These are phyloP conservation scores for Corniculantispora saksenae DNA, from an alignment of 2,329 filamentous ascomycete species.

Conservation along the genomic window DNA sequence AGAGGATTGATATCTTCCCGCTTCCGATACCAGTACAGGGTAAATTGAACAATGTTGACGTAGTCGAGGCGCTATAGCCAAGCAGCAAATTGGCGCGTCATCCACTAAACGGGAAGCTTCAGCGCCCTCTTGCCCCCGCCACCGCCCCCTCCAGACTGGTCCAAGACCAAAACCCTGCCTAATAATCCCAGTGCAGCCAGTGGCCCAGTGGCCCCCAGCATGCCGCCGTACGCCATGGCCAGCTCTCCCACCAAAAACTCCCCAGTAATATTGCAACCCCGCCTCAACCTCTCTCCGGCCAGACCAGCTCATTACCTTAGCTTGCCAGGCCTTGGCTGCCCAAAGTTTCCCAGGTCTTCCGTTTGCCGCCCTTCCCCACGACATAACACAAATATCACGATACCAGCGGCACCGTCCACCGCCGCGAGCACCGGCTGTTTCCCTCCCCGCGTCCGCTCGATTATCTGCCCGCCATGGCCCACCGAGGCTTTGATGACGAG, in stretches of 20 bases:
- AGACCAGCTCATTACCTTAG: not conserved
- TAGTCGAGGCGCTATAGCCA: not conserved
- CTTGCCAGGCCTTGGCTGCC: conserved; percentile 8
- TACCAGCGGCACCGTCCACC: not conserved
- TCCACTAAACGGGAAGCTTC: not conserved
- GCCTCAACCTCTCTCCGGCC: not conserved
- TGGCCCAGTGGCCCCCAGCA: not conserved
- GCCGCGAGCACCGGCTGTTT: not conserved
- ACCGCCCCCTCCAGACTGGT: not conserved
- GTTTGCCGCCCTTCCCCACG: conserved; percentile 9
- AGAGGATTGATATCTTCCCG: not conserved
- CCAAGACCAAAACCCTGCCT: conserved; percentile 1
- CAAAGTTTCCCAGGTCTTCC: conserved; percentile 1
- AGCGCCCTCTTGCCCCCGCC: not conserved
- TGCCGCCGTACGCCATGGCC: not conserved
- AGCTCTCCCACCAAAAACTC: conserved; percentile 1
- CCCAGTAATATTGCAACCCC: conserved; percentile 13
- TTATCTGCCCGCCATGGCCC: conserved; percentile 45
- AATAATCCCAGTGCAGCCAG: conserved; percentile 12
- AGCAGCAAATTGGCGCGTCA: not conserved
- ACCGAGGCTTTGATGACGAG: conserved; percentile 71
- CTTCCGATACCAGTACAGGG: not conserved
- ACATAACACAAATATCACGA: conserved; percentile 13
- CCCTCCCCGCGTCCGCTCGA: not conserved
- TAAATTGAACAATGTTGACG: not conserved